Evolutionary conservation across 1,284 basidiomycete species (phyloP).

Genomic region (Tilletia caries): DNA sequence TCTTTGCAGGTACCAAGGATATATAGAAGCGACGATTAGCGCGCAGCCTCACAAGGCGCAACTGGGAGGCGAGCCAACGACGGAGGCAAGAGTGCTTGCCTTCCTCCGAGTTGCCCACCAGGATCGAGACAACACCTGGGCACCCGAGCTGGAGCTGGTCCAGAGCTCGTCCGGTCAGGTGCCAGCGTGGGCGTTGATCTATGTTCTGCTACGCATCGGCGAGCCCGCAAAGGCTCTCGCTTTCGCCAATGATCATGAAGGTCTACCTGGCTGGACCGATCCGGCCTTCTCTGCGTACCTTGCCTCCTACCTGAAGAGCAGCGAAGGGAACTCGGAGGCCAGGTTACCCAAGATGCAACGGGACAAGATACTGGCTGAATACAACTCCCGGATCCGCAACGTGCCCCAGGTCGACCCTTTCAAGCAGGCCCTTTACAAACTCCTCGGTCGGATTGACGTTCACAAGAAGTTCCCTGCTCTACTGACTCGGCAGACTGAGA

Average conservation of each 20-base stretch:
- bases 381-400: conserved; percentile 76
- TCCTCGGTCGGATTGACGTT: conserved; percentile 89
- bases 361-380: conserved; percentile 79
- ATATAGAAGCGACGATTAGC: conserved; percentile 83
- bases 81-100: conserved; percentile 72
- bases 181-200: conserved; percentile 88
- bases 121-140: conserved; percentile 43
- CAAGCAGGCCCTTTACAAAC: conserved; percentile 90
- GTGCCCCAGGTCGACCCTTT: conserved; percentile 71
- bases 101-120: conserved; percentile 46
- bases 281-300: conserved; percentile 80
- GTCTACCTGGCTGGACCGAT: conserved; percentile 75
- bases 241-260: conserved; percentile 66
- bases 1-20: conserved; percentile 58
- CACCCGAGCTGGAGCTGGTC: conserved; percentile 42
- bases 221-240: conserved; percentile 74
- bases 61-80: conserved; percentile 85
- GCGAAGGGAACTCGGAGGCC: conserved; percentile 63
- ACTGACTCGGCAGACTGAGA: conserved; percentile 87
- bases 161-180: conserved; percentile 19
- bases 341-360: conserved; percentile 67
- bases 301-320: conserved; percentile 76
- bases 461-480: conserved; percentile 73
- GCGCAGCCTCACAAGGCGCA: conserved; percentile 78
- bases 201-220: conserved; percentile 84